Evolutionary conservation across 306 rosid genomes (phyloP).

Genomic region (Quercus aquifolioides): DNA sequence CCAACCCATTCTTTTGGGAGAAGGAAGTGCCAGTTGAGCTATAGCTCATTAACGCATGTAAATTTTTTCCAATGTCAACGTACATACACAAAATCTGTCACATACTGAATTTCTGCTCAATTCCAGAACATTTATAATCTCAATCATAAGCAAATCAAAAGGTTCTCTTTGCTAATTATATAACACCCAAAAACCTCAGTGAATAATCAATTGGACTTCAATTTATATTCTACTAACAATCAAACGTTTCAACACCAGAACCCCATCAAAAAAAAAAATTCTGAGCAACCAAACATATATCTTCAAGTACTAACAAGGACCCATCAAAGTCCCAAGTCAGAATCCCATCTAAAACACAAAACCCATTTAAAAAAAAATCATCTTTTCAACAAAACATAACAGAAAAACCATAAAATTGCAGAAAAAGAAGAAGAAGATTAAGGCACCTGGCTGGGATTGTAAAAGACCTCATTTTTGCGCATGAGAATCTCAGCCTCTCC

Average conservation of each 20-base stretch:
- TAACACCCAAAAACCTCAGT: neutral
- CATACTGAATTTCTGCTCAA: neutral
- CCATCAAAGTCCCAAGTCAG: neutral
- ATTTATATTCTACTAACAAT: neutral
- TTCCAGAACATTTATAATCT: neutral
- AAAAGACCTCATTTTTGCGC: constrained; percentile 90
- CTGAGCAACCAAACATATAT: neutral
- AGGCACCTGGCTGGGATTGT: constrained; percentile 84
- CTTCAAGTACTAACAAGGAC: neutral
- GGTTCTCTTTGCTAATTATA: neutral
- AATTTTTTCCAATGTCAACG: neutral
- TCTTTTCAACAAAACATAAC: neutral
- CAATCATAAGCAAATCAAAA: neutral
- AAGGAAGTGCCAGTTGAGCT: no score
- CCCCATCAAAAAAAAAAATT: neutral
- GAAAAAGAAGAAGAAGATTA: neutral
- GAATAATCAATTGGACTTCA: neutral
- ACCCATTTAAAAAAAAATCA: neutral
- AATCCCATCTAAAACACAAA: neutral
- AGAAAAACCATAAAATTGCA: neutral
- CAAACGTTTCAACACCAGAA: neutral
- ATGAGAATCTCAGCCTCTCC: constrained; percentile 99
- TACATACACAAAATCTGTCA: neutral
- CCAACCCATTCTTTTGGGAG: no score
- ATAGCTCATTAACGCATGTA: no score